Percentiles rank a stretch among this genome's conserved stretches.
Evolutionary conservation across 2,329 filamentous ascomycete species (phyloP).

Genomic region (Botrytis medusae): DNA sequence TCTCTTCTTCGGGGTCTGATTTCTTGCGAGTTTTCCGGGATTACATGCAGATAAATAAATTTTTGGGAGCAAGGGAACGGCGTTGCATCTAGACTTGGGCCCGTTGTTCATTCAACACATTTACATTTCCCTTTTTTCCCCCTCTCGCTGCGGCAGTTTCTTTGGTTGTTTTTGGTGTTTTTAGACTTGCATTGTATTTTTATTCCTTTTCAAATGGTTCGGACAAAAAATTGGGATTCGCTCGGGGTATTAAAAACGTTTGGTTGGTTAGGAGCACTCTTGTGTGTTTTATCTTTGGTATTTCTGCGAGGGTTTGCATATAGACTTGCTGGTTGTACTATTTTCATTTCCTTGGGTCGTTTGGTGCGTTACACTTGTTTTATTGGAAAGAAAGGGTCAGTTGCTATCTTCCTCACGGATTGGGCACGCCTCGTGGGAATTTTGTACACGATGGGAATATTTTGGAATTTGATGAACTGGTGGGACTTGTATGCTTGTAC

Average conservation of each 20-base stretch:
- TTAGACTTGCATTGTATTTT: constrained; percentile 24
- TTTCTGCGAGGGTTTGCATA: constrained; percentile 20
- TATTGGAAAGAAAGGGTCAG: constrained; percentile 17
- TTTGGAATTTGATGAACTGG: constrained; percentile 23
- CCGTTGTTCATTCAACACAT: constrained; percentile 23
- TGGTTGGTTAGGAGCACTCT: constrained; percentile 16
- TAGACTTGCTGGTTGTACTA: constrained; percentile 23
- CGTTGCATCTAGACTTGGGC: constrained; percentile 35
- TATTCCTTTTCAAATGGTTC: constrained; percentile 24
- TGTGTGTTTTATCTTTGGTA: constrained; percentile 19
- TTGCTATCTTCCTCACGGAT: constrained; percentile 24
- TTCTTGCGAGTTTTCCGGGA: constrained; percentile 20
- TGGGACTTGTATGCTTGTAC: constrained; percentile 22
- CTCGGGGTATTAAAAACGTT: constrained; percentile 22
- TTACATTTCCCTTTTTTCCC: constrained; percentile 15
- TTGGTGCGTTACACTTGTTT: constrained; percentile 21
- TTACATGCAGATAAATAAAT: constrained; percentile 17
- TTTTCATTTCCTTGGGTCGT: constrained; percentile 15
- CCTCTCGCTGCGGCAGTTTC: constrained; percentile 17
- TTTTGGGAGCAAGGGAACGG: constrained; percentile 24
- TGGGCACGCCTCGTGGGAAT: constrained; percentile 20
- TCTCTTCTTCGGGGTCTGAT: constrained; percentile 9
- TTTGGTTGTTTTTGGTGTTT: constrained; percentile 21
- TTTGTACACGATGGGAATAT: constrained; percentile 21
- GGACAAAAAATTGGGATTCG: constrained; percentile 23